Conservation (phyloP, 2,329 filamentous ascomycete species). For the Cryphonectria radicalis region DNA sequence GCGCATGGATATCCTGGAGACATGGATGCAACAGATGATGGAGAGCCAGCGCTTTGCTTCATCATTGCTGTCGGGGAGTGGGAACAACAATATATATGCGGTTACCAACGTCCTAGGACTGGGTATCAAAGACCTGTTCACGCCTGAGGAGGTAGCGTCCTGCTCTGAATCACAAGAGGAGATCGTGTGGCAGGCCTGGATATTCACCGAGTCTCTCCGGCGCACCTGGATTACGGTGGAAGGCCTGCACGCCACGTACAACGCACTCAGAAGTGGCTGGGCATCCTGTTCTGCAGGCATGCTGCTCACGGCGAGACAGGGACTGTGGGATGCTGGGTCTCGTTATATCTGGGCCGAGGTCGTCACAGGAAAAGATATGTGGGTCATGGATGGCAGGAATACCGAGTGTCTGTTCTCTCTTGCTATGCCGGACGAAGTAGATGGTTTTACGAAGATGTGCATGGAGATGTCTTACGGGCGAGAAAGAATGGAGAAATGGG, state of each 20-base stretch:
- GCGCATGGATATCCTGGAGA: not conserved
- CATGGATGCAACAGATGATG: slow-evolving; percentile 28
- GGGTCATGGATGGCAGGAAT: not conserved
- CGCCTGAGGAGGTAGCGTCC: not conserved
- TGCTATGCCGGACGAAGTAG: slow-evolving; percentile 5
- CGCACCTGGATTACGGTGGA: slow-evolving; percentile 16
- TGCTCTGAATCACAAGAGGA: slow-evolving; percentile 17
- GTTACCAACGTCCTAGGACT: not conserved
- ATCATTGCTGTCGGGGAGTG: not conserved
- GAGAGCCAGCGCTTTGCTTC: slow-evolving; percentile 29
- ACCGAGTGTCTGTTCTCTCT: slow-evolving; percentile 2
- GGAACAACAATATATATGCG: not conserved
- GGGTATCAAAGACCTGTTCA: slow-evolving; percentile 12
- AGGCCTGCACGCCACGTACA: slow-evolving; percentile 6
- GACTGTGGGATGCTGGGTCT: slow-evolving; percentile 22
- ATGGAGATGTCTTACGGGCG: slow-evolving; percentile 18
- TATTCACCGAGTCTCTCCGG: slow-evolving; percentile 24
- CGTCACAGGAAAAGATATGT: slow-evolving; percentile 1
- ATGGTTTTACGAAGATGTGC: slow-evolving; percentile 14
- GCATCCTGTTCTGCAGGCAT: slow-evolving; percentile 6
- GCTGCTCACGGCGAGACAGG: slow-evolving; percentile 5
- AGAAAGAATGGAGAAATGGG: slow-evolving; percentile 24
- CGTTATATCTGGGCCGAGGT: slow-evolving; percentile 19
- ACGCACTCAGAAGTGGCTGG: slow-evolving; percentile 12
- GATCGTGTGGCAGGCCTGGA: slow-evolving; percentile 22